A percentile compares a stretch with the other conserved stretches of the same genome.
Conservation (phyloP, 371 early-diverging fungal species). For the Mucor plumbeus region DNA sequence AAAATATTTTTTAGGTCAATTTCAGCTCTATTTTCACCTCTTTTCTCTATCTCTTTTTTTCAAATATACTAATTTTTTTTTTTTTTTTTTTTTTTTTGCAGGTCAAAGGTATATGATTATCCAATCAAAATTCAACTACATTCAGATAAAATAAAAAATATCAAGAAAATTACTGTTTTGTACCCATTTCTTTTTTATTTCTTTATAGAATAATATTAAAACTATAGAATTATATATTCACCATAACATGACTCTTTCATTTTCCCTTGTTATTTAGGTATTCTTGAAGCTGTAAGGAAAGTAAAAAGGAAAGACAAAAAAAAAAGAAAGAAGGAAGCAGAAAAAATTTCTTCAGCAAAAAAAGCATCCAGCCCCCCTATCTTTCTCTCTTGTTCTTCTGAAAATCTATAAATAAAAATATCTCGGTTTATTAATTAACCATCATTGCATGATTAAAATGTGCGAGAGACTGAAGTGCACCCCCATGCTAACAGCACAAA, state of each 20-base stretch:
- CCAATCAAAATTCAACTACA: conserved; percentile 1
- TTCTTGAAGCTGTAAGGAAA: not conserved
- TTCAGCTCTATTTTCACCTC: not conserved
- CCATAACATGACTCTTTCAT: not conserved
- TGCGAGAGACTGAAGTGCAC: too few relatives aligned
- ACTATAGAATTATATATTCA: conserved; percentile 2
- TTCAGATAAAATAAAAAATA: not conserved
- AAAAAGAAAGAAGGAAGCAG: not conserved
- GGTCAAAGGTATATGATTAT: conserved; percentile 3
- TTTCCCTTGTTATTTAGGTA: not conserved
- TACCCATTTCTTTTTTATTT: not conserved
- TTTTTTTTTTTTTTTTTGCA: not conserved
- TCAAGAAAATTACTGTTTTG: not conserved
- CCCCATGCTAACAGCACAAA: too few relatives aligned
- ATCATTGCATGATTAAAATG: not conserved
- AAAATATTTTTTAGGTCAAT: not conserved
- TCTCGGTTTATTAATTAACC: conserved; percentile 4
- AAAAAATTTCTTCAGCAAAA: not conserved
- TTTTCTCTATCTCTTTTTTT: not conserved
- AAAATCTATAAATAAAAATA: not conserved
- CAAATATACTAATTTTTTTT: too few relatives aligned
- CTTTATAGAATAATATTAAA: not conserved
- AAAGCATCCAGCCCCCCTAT: conserved; percentile 2
- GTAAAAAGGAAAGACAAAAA: not conserved
- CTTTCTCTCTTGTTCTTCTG: not conserved